Evolutionary conservation across 345 rosid species (phyloP), one percentile per base, ranked within the genome.

Genomic region (Populus tremula): DNA sequence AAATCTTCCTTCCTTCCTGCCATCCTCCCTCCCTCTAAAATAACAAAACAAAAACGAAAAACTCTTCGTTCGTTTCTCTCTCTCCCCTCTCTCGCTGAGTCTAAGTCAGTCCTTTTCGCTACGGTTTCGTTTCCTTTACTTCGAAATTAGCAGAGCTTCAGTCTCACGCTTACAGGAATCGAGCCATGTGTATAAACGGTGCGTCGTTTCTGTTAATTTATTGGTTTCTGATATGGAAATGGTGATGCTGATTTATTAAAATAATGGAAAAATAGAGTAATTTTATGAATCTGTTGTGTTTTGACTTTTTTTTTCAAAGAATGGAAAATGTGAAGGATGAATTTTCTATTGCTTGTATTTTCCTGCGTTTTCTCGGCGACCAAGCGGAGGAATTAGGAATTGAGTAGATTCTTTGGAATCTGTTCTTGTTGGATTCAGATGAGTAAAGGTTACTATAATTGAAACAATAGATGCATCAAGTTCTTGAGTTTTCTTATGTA

Each of bases 121-220:
- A 71, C 83, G 89, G 67, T 84, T 84, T 80, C 82, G 80, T 81
- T 84, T 80, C 76, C 87, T 87, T 76, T 80, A 87, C 93, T 86
- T 85, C 82, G 27, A 77, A 86, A 81, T 78, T 83, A 82, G 31
- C 70, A 80, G 53, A 79, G 78, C 84, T 86, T 86, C 78, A n/a
- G 78, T 67, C 84, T 89, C 84, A 85, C 77, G 82, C 83, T 36
- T 75, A 20, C 1, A 31, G 56, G 73, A 64, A 64, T 64, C 68
- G 68, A 12, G 68, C 8, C 41, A 1, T 35, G 41, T 67, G 2
- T 67, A 39, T 67, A 50, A 39, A 68, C 81, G 72, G 72, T 50
- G 78, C 72, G 72, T 36, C 54, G 16, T 21, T 33, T 5, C 21
- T 5, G 43, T 41, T 31, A 31, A 18, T 8, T 18, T 63, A 2